Evolutionary conservation across 306 rosid genomes (phyloP).

Genomic region (Lupinus albus): DNA sequence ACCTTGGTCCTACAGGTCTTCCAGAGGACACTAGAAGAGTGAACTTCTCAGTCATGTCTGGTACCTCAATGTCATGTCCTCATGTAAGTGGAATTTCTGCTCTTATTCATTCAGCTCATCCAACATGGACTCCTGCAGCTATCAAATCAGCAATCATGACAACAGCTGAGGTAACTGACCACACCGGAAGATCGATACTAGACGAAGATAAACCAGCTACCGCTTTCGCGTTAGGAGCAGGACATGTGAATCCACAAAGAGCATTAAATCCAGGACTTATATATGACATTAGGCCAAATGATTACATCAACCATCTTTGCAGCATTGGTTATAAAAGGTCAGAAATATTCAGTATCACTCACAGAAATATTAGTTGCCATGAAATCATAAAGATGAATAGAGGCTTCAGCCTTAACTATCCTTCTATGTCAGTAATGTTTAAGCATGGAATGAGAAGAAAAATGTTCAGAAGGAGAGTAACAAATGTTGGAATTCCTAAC

Average conservation of each 20-base stretch:
- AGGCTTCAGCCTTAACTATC: conserved; percentile 87
- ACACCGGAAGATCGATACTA: conserved; percentile 67
- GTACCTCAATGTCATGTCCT: conserved; percentile 95
- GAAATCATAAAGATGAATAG: conserved; percentile 53
- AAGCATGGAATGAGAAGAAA: conserved; percentile 53
- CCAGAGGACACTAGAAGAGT: conserved; percentile 80
- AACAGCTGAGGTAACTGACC: conserved; percentile 68
- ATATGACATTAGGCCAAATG: conserved; percentile 71
- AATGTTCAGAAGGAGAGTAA: conserved; percentile 59
- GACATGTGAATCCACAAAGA: conserved; percentile 74
- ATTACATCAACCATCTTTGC: conserved; percentile 75
- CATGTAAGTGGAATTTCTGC: conserved; percentile 90
- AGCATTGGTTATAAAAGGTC: conserved; percentile 69
- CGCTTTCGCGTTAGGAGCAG: conserved; percentile 72
- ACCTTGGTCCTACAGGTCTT: conserved; percentile 82
- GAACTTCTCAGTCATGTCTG: conserved; percentile 88
- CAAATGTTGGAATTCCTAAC: conserved; percentile 72
- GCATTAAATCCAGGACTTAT: conserved; percentile 77
- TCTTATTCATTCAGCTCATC: conserved; percentile 72
- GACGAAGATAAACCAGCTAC: conserved; percentile 70
- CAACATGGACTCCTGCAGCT: conserved; percentile 81
- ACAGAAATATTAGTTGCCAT: conserved; percentile 71
- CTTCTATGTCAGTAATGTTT: conserved; percentile 67
- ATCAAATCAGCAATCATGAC: conserved; percentile 84
- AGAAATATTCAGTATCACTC: conserved; percentile 74